Evolutionary conservation across 2,329 filamentous ascomycete genomes (phyloP).

Genomic region (Gnomoniopsis smithogilvyi): DNA sequence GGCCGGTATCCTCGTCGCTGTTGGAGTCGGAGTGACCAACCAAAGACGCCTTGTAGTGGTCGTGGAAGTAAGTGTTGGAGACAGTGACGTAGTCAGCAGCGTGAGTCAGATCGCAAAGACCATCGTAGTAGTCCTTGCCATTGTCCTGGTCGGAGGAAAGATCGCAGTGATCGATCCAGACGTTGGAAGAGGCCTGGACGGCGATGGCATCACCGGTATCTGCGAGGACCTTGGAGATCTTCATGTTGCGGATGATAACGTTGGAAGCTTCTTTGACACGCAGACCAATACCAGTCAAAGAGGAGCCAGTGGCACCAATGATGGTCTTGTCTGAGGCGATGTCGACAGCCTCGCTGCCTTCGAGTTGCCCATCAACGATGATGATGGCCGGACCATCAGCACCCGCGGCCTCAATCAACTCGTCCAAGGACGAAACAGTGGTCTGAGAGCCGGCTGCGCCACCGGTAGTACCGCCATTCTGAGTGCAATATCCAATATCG

Average conservation of each 20-base stretch:
- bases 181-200: constrained; percentile 53
- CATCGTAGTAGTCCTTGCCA: constrained; percentile 70
- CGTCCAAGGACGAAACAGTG: constrained; percentile 49
- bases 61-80: constrained; percentile 37
- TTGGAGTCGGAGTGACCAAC: constrained; percentile 61
- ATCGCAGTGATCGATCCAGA: constrained; percentile 68
- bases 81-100: constrained; percentile 59
- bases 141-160: constrained; percentile 56
- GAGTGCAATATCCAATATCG: constrained; percentile 41
- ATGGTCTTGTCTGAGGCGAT: constrained; percentile 50
- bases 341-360: constrained; percentile 37
- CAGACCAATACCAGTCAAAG: constrained; percentile 45
- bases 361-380: constrained; percentile 43
- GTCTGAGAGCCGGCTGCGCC: constrained; percentile 52
- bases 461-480: constrained; percentile 51
- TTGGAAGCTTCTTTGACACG: constrained; percentile 51
- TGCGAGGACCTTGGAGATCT: constrained; percentile 54
- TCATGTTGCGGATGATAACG: constrained; percentile 62
- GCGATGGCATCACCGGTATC: constrained; percentile 57
- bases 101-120: constrained; percentile 62
- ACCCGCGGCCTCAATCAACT: constrained; percentile 46
- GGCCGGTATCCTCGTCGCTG: constrained; percentile 54
- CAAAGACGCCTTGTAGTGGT: constrained; percentile 60
- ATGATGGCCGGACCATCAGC: constrained; percentile 43
- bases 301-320: constrained; percentile 38